Percentiles rank a stretch among this genome's conserved stretches.
These are phyloP conservation scores for Coemansia linderi DNA, from an alignment of 371 early-diverging fungal genomes.

Conservation along the genomic window DNA sequence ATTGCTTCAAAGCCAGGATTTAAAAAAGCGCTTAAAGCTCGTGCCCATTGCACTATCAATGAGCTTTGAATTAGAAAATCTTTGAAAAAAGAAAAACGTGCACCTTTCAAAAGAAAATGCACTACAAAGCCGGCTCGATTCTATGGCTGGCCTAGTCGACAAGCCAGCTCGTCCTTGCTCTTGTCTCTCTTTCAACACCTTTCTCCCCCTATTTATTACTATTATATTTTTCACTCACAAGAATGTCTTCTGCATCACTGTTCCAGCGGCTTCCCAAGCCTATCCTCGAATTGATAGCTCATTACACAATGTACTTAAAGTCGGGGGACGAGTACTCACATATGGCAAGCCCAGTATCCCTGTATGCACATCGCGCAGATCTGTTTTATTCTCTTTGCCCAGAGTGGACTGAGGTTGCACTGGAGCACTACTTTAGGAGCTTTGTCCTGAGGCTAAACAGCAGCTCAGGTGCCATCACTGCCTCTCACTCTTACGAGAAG, in stretches of 20 bases:
- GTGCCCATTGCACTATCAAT: not conserved
- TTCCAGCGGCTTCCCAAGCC: not conserved
- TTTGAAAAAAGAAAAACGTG: not conserved
- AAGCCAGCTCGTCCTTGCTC: not conserved
- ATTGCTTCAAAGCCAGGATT: not conserved
- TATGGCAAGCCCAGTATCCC: not conserved
- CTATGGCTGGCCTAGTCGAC: not conserved
- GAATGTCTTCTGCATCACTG: not conserved
- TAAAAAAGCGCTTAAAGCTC: not conserved
- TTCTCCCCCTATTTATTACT: not conserved
- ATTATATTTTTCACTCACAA: not conserved
- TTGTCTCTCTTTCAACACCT: not conserved
- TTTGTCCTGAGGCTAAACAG: not conserved
- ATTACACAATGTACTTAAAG: not conserved
- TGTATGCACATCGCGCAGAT: not conserved
- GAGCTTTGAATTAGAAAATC: not conserved
- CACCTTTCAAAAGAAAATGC: no score
- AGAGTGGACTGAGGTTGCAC: conserved; percentile 1
- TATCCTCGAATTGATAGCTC: not conserved
- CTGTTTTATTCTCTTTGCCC: not conserved
- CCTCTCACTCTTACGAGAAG: not conserved
- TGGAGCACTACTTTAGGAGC: conserved; percentile 3
- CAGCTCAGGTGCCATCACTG: not conserved
- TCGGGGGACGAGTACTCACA: not conserved
- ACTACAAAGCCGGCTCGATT: not conserved